These are phyloP conservation scores for Trichoderma asperellum DNA, from an alignment of 2,329 filamentous ascomycete genomes.

Conservation along the genomic window DNA sequence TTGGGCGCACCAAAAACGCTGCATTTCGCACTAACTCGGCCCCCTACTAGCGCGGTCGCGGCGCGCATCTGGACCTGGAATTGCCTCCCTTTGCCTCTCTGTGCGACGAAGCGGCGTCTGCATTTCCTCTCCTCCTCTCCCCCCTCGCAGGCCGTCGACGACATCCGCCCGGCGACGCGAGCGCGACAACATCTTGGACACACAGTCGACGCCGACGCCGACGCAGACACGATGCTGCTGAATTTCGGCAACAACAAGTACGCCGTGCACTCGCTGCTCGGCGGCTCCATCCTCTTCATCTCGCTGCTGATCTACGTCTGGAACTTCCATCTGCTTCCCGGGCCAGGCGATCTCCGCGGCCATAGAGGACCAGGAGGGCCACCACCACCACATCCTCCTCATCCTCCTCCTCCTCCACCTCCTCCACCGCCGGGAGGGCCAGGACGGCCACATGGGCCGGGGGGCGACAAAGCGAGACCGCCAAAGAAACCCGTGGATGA, in stretches of 20 bases:
- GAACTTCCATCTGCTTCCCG: conserved; percentile 23
- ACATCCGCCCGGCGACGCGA: not conserved
- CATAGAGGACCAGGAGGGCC: not conserved
- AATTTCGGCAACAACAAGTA: conserved; percentile 24
- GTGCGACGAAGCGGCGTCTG: not conserved
- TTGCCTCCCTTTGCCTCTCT: not conserved
- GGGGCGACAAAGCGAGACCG: not conserved
- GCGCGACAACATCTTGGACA: too few species aligned
- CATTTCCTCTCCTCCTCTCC: not conserved
- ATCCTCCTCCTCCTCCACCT: too few species aligned
- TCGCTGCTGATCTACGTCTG: conserved; percentile 27
- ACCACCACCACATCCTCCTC: not conserved
- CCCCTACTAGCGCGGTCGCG: not conserved
- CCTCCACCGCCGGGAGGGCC: not conserved
- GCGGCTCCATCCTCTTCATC: conserved; percentile 16
- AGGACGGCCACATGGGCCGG: not conserved
- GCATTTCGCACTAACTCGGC: not conserved
- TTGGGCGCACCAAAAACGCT: not conserved
- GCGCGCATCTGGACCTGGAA: not conserved
- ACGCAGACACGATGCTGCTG: conserved; percentile 10
- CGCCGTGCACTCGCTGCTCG: conserved; percentile 25
- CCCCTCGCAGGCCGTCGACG: not conserved
- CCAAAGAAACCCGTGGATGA: conserved; percentile 1
- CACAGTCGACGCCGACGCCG: too few species aligned
- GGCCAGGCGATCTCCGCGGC: not conserved